These are phyloP conservation scores for Hirschfeldia incana DNA, from an alignment of 345 rosid species.

Conservation along the genomic window DNA sequence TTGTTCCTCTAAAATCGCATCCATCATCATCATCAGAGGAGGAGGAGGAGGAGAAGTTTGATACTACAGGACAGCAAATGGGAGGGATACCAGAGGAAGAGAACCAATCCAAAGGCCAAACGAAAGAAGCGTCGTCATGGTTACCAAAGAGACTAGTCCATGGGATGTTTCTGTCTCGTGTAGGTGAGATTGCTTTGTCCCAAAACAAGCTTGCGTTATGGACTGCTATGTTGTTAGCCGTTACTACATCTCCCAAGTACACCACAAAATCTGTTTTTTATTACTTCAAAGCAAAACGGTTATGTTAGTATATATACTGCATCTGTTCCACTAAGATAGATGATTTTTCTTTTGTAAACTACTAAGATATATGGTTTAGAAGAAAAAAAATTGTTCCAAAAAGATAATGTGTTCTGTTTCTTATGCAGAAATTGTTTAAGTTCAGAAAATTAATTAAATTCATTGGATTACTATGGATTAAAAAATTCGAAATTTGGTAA, in stretches of 20 bases:
- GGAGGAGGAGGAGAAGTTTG: slow-evolving; percentile 38
- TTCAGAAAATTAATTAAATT: no score
- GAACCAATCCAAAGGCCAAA: slow-evolving; percentile 87
- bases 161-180: slow-evolving; percentile 64
- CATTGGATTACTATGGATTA: no score
- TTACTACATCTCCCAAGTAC: slow-evolving; percentile 86
- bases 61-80: slow-evolving; percentile 44
- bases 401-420: no score
- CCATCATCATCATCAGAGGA: slow-evolving; percentile 26
- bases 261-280: slow-evolving; percentile 65
- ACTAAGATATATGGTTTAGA: no score
- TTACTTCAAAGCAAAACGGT: neutral
- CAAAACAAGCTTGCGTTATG: slow-evolving; percentile 80
- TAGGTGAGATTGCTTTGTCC: slow-evolving; percentile 78
- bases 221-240: slow-evolving; percentile 71
- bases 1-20: slow-evolving; percentile 60
- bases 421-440: no score
- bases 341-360: no score
- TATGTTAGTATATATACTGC: neutral
- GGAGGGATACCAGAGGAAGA: slow-evolving; percentile 70
- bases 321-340: no score
- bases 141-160: slow-evolving; percentile 84
- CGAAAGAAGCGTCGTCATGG: slow-evolving; percentile 81
- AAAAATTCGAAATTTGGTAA: no score
- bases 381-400: no score